Base-by-base conservation (phyloP, 805 yeast species). In the Candida ipomoeae region DNA sequence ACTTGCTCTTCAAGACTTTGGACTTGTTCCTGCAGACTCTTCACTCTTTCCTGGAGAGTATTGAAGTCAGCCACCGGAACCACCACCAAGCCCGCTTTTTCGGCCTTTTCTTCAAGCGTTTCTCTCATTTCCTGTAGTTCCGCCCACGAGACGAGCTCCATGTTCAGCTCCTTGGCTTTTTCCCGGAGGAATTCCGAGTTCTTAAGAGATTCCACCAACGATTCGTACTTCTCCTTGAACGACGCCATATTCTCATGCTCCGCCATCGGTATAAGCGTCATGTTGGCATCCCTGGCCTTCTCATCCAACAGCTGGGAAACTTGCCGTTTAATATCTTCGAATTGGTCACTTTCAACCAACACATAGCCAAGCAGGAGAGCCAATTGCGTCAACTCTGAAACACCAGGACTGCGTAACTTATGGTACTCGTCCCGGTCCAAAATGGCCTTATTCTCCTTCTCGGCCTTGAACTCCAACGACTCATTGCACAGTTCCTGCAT, bases 61-160 rank as follows among this genome's bases (percentile, higher is more conserved):
- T 34, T 43, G 35, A 52, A 49, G n/a, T 56, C 60, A 2, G 40
- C 55, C 31, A 52, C 50, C 2, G 59, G 50, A 13, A 57, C 34
- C 6, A 54, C 52, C 29, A 52, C 54, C 48, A 54, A 46, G 6
- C 56, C 57, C 1, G 21, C 52, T n/a, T 53, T 53, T 3, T 52
- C 52, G 1, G 68, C 66, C 33, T 53, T 53, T 6, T 59, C 59
- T 13, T 52, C 52, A 3, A 61, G 34, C 20, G 50, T 29, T 15
- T 55, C 40, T n/a, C 49, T 50, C 39, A 65, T 48, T 3, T 41
- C 44, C 2, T 49, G 46, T 7, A 62, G 50, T 7, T 55, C 59
- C 0, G 40, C 53, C 14, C 31, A 32, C n/a, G 49, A 54, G 15
- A 58, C 43, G 5, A 54, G 41, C 17, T 45, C 54, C 40, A 44